A percentile compares a stretch with the other conserved stretches of the same genome.
Conservation (phyloP, 345 rosid genomes). For the Orychophragmus violaceus region DNA sequence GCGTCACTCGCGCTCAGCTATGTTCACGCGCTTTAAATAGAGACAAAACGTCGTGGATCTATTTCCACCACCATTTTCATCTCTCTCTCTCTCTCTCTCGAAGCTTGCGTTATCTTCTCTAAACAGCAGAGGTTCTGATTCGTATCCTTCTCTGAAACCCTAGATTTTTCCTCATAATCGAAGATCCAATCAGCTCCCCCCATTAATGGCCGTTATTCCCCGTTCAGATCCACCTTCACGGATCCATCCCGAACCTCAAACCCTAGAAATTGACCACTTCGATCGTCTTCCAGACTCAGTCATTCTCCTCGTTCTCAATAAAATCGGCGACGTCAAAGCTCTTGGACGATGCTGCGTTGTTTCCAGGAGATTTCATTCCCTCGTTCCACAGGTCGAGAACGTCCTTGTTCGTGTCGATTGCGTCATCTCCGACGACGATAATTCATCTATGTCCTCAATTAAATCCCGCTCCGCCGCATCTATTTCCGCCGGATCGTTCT, state of each 20-base stretch:
- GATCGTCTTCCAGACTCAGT: slow-evolving; percentile 81
- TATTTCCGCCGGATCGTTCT: slow-evolving; percentile 28
- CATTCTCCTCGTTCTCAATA: slow-evolving; percentile 70
- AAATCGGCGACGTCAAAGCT: slow-evolving; percentile 85
- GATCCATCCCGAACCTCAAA: slow-evolving; percentile 44
- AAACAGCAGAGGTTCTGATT: slow-evolving; percentile 7
- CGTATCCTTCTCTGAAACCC: slow-evolving; percentile 22
- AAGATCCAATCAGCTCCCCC: background rate
- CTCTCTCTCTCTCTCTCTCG: slow-evolving; percentile 1
- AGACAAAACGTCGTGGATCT: slow-evolving; percentile 27
- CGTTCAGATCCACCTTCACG: slow-evolving; percentile 54
- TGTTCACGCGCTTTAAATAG: slow-evolving; percentile 1
- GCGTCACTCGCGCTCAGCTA: slow-evolving; percentile 13
- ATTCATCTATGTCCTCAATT: slow-evolving; percentile 20
- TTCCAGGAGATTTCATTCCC: slow-evolving; percentile 65
- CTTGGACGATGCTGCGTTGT: slow-evolving; percentile 91
- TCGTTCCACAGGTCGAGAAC: slow-evolving; percentile 76
- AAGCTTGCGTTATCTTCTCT: slow-evolving; percentile 24
- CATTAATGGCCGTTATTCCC: slow-evolving; percentile 14
- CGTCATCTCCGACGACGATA: slow-evolving; percentile 83
- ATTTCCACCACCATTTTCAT: slow-evolving; percentile 6
- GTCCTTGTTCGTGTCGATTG: slow-evolving; percentile 89
- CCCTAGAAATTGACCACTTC: slow-evolving; percentile 55
- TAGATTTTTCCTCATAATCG: background rate
- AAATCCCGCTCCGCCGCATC: slow-evolving; percentile 44